Conservation (phyloP, 2,329 filamentous ascomycete genomes). For the Remersonia thermophila region DNA sequence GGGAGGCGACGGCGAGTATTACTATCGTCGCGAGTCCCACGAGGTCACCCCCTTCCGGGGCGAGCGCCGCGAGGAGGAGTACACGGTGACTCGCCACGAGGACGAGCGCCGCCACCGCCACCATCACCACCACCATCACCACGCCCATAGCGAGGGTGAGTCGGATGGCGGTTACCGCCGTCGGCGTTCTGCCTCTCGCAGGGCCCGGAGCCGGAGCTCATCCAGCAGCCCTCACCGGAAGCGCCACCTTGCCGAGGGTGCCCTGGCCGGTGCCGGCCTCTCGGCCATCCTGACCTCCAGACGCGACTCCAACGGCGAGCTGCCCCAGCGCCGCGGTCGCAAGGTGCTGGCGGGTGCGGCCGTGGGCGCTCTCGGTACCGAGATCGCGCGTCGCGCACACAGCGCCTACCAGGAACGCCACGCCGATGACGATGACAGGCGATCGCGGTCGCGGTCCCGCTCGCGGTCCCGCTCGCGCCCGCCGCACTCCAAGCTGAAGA, state of each 20-base stretch:
- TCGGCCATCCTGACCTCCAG: conserved; percentile 47
- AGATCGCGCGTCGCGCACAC: conserved; percentile 46
- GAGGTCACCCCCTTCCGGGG: conserved; percentile 30
- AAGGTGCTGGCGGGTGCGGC: conserved; percentile 51
- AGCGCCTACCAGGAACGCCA: conserved; percentile 47
- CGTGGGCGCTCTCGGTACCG: conserved; percentile 49
- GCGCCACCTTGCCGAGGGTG: conserved; percentile 51
- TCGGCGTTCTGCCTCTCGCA: conserved; percentile 35
- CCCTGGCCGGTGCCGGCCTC: conserved; percentile 49
- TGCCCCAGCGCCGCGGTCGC: conserved; percentile 39
- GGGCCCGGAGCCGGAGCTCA: conserved; percentile 24
- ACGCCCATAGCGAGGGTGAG: conserved; percentile 24
- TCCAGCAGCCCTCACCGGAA: conserved; percentile 39
- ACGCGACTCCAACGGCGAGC: conserved; percentile 37
- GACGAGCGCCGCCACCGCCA: conserved; percentile 21
- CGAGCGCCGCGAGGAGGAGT: conserved; percentile 23
- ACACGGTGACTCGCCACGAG: conserved; percentile 22
- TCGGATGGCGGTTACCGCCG: conserved; percentile 29
- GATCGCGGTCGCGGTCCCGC: conserved; percentile 28
- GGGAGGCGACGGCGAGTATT: conserved; percentile 34
- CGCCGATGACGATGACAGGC: conserved; percentile 24
- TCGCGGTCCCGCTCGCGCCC: conserved; percentile 23
- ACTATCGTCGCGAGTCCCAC: conserved; percentile 35
- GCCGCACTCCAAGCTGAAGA: conserved; percentile 41
- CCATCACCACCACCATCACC: conserved; percentile 26